Evolutionary conservation across 176 grass and related monocot species (phyloP).

Genomic region (Alopecurus myosuroides): DNA sequence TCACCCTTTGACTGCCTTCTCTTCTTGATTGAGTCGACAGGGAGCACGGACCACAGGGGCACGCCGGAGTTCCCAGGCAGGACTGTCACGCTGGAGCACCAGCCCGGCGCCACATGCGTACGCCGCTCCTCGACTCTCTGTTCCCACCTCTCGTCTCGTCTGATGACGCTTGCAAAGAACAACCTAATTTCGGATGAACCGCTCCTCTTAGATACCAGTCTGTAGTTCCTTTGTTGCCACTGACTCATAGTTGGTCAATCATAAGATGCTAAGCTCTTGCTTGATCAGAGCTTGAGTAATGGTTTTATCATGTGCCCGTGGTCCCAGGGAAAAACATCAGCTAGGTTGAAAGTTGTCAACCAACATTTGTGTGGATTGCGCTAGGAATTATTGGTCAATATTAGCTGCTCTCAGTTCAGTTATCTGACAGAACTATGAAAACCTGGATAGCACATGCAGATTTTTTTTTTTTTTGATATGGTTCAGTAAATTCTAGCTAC

Average conservation of each 20-base stretch:
- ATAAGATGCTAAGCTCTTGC: background rate
- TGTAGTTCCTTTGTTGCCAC: background rate
- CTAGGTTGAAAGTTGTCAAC: background rate
- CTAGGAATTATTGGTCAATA: background rate
- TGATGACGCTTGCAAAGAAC: background rate
- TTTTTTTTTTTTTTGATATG: too few species aligned
- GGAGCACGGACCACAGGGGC: constrained; percentile 91
- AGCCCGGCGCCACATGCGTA: constrained; percentile 65
- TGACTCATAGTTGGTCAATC: background rate
- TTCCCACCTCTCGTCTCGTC: background rate
- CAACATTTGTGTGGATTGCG: background rate
- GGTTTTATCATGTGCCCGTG: background rate
- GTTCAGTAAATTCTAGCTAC: background rate
- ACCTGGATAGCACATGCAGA: background rate
- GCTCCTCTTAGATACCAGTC: background rate
- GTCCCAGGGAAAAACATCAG: background rate
- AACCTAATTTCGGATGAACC: background rate
- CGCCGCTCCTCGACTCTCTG: background rate
- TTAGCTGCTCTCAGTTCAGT: background rate
- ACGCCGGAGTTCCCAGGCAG: constrained; percentile 78
- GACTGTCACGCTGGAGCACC: constrained; percentile 77
- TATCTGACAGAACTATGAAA: background rate
- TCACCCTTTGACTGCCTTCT: background rate
- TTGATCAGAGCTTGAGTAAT: background rate
- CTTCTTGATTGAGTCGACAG: constrained; percentile 23